Conservation (phyloP, 2,329 filamentous ascomycete species). For the Phialophora verrucosa region DNA sequence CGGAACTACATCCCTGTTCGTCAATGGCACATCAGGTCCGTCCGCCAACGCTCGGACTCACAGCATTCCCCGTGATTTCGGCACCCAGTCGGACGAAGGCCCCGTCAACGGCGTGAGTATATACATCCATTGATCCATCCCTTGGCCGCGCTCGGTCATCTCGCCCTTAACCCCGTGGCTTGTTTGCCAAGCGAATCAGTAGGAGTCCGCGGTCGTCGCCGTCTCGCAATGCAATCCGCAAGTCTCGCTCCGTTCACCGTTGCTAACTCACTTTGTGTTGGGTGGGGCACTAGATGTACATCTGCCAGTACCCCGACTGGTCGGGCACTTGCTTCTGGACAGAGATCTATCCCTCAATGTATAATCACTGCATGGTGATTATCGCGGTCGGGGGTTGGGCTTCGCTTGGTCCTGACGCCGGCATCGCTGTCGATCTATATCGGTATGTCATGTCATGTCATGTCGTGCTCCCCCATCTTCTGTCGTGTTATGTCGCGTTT, state of each 20-base stretch:
- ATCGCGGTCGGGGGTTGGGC: conserved; percentile 7
- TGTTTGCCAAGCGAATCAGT: no score
- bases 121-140: not conserved
- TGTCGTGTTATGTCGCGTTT: no score
- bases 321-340: conserved; percentile 15
- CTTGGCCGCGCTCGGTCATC: not conserved
- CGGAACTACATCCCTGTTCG: not conserved
- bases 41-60: not conserved
- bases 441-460: conserved; percentile 1
- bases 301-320: conserved; percentile 15
- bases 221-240: not conserved
- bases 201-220: no score
- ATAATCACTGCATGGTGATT: conserved; percentile 8
- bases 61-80: no score
- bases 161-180: no score
- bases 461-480: no score
- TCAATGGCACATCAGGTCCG: not conserved
- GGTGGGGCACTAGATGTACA: conserved; percentile 11
- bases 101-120: conserved; percentile 9
- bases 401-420: conserved; percentile 10
- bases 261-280: not conserved
- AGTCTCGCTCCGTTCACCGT: no score
- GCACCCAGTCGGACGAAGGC: not conserved
- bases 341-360: not conserved
- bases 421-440: conserved; percentile 11